Base-by-base conservation (phyloP, 192 early-diverging fungal genomes). In the Phycomyces nitens region DNA sequence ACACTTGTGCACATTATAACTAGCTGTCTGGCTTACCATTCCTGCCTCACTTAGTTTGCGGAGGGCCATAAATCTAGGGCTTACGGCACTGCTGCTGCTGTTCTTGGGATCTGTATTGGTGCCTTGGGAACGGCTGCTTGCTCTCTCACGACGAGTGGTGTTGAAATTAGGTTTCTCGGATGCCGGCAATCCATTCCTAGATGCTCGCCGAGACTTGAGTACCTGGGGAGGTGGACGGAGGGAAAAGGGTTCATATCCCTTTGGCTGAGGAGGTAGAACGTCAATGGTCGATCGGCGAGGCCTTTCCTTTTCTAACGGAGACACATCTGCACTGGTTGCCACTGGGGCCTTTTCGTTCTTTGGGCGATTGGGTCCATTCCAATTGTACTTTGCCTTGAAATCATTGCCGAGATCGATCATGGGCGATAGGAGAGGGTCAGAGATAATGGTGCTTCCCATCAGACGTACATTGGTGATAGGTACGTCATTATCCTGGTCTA, bases 11-110 rank as follows among this genome's bases (percentile, higher is more conserved):
- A 34, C 7, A 34, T 34, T 5, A 34, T 5, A 34, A 34, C 3
- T 34, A 34, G 6, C 24, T 1, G 11, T 64, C 12, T 21, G 21
- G 43, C 40, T 42, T 56, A 64, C 62, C 41, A 49, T 16, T 14
- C 51, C 42, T 20, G 53, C 53, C 56, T 65, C 64, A 38, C 54
- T 65, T 5, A 65, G 64, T 49, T 65, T 65, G 22, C 64, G 26
- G 23, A 65, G 43, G 0, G 64, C 64, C 64, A 65, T 65, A 16
- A 65, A 65, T 15, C 55, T 26, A 14, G 64, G 64, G 20, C 64
- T 65, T 11, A 65, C 64, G 1, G 64, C 64, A 50, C 64, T 65
- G 26, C 34, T 65, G 20, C 34, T 50, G 23, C 22, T 54, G 11
- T 18, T 47, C 18, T 51, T 54, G 10, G 11, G 18, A 18, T 53